Evolutionary conservation across 208 protist species (phyloP), one percentile per base, ranked within the genome.

Genomic region (Acanthamoeba sp.): DNA sequence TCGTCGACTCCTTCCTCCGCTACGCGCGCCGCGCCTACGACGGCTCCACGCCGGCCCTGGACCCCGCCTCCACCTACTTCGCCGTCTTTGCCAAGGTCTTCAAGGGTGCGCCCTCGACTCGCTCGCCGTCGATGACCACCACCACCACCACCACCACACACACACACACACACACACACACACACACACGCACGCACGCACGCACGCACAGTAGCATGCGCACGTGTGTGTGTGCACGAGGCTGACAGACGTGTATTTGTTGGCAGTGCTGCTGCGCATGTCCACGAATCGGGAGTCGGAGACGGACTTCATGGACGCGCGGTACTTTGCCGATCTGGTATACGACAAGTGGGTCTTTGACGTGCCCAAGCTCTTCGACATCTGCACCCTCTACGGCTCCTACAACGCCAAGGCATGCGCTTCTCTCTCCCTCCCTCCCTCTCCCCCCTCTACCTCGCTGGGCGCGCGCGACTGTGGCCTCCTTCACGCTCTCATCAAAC

Each of bases 311-410:
- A 90, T 94, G 38, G 36, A 50, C 38, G 89, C 62, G 27, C 42
- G 50, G 2, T 76, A 76, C 36, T 93, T 50, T 42, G 89, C 89
- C 22, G 69, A 93, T 38, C 9, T 82, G 42, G n/a, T 93, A 14
- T 93, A 93, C 34, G 66, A 93, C 24, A 93, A 93, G 34, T 93
- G 66, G 66, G 24, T 93, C 34, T 93, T 93, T 59, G 91, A 94
- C 78, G 52, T 94, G 3, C 91, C 91, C 55, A 94, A 94, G 78
- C 10, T 94, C 5, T 94, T 94, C 14, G 91, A 94, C 29, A 89
- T 94, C 16, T 66, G 73, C 34, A 62, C 59, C 9, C 87, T 92
- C n/a, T 92, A 92, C 62, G 87, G 36, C 24, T 76, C 87, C 62
- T 92, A 73, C 45, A 92, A 92, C 87, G 36, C 84, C 27, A 36